Evolutionary conservation across 2,329 filamentous ascomycete species (phyloP), one percentile per base, ranked within the genome.

Genomic region (Colletotrichum orbiculare): DNA sequence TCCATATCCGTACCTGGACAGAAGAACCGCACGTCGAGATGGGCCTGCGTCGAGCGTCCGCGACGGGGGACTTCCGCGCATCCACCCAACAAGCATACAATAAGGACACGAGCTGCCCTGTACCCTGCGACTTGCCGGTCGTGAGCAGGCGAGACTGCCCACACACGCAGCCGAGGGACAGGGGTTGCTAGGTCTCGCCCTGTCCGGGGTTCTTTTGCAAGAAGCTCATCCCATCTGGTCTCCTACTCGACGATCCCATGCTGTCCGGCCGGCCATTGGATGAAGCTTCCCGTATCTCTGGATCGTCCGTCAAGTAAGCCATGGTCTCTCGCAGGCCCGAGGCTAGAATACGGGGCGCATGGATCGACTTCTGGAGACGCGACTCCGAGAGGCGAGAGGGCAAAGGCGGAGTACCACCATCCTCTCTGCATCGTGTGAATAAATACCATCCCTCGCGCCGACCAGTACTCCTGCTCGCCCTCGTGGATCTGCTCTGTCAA

Each of bases 51-150:
- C 43, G 39, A 34, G 39, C 39, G 52, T 17, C 52, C 17, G 8
- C 17, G 15, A 41, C 25, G 39, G 17, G 12, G 13, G 34, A 46
- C 53, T 45, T 45, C 33, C n/a, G 33, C 25, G 25, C 52, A 13
- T 45, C 55, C 57, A 45, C 56, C n/a, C 38, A 60, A 64, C 50
- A 64, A 54, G 6, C 38, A 38, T 33, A 34, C 45, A 25, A 25
- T 25, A 25, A 34, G 45, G 49, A 5, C 37, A 34, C 39, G 46
- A 15, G 37, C 60, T 58, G 15, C 49, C 45, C 9, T 60, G 45
- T 15, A 60, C 55, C 56, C 42, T 60, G 45, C 45, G 35, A 45
- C 11, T 38, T 38, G n/a, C 35, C 46, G 8, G n/a, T 37, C 46
- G 25, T 35, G 43, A 34, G 45, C 25, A 25, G 25, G 25, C 25